These are phyloP conservation scores for Prorocentrum cordatum DNA, from an alignment of 169 alveolate species.

Conservation along the genomic window DNA sequence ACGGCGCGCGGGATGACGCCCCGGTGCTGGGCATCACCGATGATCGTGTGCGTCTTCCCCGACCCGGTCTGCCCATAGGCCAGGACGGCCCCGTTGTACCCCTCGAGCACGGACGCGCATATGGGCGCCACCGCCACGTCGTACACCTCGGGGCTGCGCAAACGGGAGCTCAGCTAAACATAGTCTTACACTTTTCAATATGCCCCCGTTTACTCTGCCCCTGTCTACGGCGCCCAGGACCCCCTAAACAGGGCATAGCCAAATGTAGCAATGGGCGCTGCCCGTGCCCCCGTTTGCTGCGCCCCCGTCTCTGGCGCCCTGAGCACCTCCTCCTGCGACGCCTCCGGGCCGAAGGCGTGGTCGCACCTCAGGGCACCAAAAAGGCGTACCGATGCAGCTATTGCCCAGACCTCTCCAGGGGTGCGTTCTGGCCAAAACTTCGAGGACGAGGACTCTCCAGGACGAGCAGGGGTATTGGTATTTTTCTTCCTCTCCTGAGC, in stretches of 20 bases:
- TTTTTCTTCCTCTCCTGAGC: too few species aligned
- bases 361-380: too few species aligned
- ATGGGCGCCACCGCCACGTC: not conserved
- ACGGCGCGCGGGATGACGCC: not conserved
- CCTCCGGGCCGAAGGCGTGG: not conserved
- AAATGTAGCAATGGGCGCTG: not conserved
- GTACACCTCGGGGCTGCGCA: not conserved
- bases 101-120: not conserved
- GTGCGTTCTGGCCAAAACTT: too few species aligned
- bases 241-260: not conserved
- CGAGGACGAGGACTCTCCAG: too few species aligned
- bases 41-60: constrained; percentile 3
- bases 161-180: not conserved
- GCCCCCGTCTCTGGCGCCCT: not conserved
- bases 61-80: constrained; percentile 6
- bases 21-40: not conserved
- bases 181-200: not conserved
- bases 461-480: too few species aligned
- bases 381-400: too few species aligned
- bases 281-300: too few species aligned
- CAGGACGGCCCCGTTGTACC: constrained; percentile 4
- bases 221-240: not conserved
- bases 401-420: too few species aligned
- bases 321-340: constrained; percentile 14
- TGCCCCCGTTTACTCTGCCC: not conserved